Conservation (phyloP, 768 basidiomycete species). For the Lactarius hatsudake region DNA sequence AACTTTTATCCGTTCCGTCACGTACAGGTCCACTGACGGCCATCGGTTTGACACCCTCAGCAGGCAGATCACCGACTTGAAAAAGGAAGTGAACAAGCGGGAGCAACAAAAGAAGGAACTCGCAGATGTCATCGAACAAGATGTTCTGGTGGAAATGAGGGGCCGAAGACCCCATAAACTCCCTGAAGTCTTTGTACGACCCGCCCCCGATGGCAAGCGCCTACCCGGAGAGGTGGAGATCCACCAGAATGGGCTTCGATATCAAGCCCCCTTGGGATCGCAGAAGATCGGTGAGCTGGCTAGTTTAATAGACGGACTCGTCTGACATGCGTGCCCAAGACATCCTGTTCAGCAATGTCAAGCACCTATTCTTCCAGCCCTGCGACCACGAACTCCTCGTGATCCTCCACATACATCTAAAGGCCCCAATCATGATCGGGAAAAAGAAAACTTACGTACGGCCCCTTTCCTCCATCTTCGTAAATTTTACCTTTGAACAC, state of each 20-base stretch:
- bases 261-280: conserved; percentile 79
- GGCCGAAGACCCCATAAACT: conserved; percentile 83
- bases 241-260: conserved; percentile 94
- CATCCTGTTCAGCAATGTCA: conserved; percentile 93
- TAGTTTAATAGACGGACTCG: neutral
- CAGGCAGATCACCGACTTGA: conserved; percentile 91
- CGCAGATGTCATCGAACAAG: conserved; percentile 98
- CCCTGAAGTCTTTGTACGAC: conserved; percentile 89
- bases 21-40: conserved; percentile 87
- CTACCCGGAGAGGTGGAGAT: conserved; percentile 98
- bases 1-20: conserved; percentile 93
- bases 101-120: conserved; percentile 98
- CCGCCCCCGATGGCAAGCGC: conserved; percentile 92
- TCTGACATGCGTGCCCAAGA: conserved; percentile 46
- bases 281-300: conserved; percentile 80
- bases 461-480: conserved; percentile 23
- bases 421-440: conserved; percentile 95
- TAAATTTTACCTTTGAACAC: conserved; percentile 8
- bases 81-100: conserved; percentile 95
- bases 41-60: conserved; percentile 86
- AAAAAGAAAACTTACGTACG: conserved; percentile 95
- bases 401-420: conserved; percentile 90
- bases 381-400: conserved; percentile 95
- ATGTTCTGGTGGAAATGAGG: conserved; percentile 81
- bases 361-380: conserved; percentile 98